These are phyloP conservation scores for Diplodia intermedia DNA, from an alignment of 2,329 filamentous ascomycete genomes.

Conservation along the genomic window DNA sequence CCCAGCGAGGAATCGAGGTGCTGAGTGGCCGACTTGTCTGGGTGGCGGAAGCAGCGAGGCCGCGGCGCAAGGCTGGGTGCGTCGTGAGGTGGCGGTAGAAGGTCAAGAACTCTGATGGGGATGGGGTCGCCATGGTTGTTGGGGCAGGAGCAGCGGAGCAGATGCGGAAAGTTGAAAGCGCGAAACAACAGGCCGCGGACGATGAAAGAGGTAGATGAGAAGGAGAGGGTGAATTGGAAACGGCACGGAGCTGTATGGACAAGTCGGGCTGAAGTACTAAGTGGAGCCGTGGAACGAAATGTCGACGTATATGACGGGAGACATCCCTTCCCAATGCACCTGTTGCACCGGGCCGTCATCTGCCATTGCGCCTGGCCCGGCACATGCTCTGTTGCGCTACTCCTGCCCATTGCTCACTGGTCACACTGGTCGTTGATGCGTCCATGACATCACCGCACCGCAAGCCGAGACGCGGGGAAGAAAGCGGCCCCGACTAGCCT, in stretches of 20 bases:
- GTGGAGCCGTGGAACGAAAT: background rate
- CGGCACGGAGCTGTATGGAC: background rate
- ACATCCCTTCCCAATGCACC: background rate
- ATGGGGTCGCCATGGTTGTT: slow-evolving; percentile 42
- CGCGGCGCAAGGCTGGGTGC: slow-evolving; percentile 28
- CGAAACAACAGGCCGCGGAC: background rate
- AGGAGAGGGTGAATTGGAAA: slow-evolving; percentile 13
- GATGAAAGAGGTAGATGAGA: background rate
- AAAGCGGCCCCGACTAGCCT: background rate
- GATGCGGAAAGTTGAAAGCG: slow-evolving; percentile 1
- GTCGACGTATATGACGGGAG: slow-evolving; percentile 11
- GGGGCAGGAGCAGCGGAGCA: background rate
- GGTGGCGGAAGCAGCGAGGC: slow-evolving; percentile 35
- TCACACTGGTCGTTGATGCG: slow-evolving; percentile 1
- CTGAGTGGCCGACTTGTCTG: slow-evolving; percentile 36
- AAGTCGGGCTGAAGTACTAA: slow-evolving; percentile 4
- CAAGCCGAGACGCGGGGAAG: slow-evolving; percentile 13
- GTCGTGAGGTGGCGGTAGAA: slow-evolving; percentile 45
- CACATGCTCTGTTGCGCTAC: slow-evolving; percentile 5
- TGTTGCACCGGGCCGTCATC: background rate
- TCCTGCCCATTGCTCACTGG: background rate
- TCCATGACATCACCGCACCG: slow-evolving; percentile 14
- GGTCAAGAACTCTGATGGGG: slow-evolving; percentile 49
- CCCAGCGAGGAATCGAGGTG: slow-evolving; percentile 33
- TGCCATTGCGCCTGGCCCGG: background rate